Percentiles rank a stretch among this genome's conserved stretches.
These are phyloP conservation scores for Fraxinus sp. DNA, from an alignment of 305 asterid species.

Conservation along the genomic window DNA sequence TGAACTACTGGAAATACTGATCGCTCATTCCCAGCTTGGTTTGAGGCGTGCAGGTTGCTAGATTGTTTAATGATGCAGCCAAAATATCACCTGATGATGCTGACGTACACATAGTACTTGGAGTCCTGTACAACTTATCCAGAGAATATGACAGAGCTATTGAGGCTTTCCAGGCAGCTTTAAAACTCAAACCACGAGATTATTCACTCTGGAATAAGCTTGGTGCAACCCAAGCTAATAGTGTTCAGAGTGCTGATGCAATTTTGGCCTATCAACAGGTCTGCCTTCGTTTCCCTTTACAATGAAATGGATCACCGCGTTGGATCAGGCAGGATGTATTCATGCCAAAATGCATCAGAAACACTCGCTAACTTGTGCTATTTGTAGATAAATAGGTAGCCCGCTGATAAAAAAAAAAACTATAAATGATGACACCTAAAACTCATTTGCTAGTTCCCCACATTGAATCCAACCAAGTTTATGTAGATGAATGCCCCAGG, in stretches of 20 bases:
- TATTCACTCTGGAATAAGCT: conserved; percentile 99
- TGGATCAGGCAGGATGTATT: conserved; percentile 21
- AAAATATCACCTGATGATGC: conserved; percentile 95
- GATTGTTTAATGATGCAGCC: conserved; percentile 80
- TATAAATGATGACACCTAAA: conserved; percentile 4
- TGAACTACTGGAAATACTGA: not conserved
- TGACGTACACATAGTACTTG: conserved; percentile 94
- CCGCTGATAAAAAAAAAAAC: not conserved
- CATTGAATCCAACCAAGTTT: conserved; percentile 4
- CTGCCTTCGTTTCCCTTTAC: conserved; percentile 1
- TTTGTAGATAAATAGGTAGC: not conserved
- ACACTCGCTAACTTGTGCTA: not conserved
- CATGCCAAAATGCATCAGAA: not conserved
- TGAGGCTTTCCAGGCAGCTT: conserved; percentile 87
- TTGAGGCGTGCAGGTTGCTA: conserved; percentile 61
- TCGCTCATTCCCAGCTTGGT: conserved; percentile 17
- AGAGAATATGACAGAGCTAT: conserved; percentile 92
- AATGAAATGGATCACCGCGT: not conserved
- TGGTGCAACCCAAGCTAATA: conserved; percentile 99
- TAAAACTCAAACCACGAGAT: conserved; percentile 92
- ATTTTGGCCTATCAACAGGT: conserved; percentile 95
- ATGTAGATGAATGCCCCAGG: not conserved
- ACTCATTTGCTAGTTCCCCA: conserved; percentile 7
- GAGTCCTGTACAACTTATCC: conserved; percentile 84
- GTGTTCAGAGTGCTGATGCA: conserved; percentile 97